Evolutionary conservation across 1,139 yeast genomes (phyloP).

Genomic region (Casaregolazyma lundiana): DNA sequence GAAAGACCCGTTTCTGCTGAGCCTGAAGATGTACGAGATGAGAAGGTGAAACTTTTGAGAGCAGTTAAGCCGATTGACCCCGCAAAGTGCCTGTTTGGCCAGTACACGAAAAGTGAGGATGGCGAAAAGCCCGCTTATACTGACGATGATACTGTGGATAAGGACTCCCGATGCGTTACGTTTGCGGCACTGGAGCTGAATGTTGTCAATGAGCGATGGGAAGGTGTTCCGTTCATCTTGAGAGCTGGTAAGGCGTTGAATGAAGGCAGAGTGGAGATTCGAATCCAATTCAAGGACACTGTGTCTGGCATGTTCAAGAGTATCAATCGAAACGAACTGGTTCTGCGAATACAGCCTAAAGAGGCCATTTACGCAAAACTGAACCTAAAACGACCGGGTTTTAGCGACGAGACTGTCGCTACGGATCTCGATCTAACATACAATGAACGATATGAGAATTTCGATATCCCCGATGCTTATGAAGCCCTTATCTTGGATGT

Average conservation of each 20-base stretch:
- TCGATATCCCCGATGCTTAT: conserved; percentile 90
- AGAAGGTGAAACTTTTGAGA: conserved; percentile 86
- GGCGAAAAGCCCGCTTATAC: conserved; percentile 85
- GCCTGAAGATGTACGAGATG: conserved; percentile 93
- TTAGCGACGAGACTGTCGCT: conserved; percentile 63
- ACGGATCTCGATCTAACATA: conserved; percentile 91
- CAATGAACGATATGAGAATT: conserved; percentile 72
- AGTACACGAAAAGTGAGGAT: conserved; percentile 77
- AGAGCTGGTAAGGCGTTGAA: conserved; percentile 96
- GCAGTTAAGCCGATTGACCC: conserved; percentile 66
- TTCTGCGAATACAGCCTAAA: conserved; percentile 87
- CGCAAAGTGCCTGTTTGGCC: conserved; percentile 76
- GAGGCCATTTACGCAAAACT: conserved; percentile 91
- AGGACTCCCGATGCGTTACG: conserved; percentile 81
- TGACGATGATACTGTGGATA: conserved; percentile 88
- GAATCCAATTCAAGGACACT: conserved; percentile 86
- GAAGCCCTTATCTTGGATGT: conserved; percentile 93
- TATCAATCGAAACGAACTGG: conserved; percentile 88
- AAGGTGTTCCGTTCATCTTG: conserved; percentile 91
- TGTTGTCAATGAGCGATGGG: conserved; percentile 94
- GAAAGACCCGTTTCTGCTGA: conserved; percentile 88
- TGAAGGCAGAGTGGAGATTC: conserved; percentile 84
- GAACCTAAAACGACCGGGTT: conserved; percentile 91
- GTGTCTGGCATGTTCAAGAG: conserved; percentile 76
- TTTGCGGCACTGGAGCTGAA: conserved; percentile 79